phyloP scores from a whole-genome alignment of 169 alveolate species.

The Eimeria acervulina region DNA sequence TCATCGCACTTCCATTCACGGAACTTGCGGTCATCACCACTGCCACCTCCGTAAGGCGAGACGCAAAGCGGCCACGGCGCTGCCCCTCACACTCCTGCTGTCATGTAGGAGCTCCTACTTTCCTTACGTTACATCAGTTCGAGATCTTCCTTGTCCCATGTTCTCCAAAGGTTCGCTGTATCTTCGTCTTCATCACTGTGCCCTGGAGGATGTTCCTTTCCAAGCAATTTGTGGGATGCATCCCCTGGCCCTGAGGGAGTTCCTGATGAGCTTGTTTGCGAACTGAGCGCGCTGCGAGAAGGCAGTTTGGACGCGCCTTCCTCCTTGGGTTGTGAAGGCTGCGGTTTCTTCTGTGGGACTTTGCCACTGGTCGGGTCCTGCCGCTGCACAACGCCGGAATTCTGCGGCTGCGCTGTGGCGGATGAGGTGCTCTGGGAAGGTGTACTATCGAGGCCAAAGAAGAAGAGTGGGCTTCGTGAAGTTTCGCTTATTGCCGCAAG shows the following conservation, averaged over 20 bases:
- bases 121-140: neutral
- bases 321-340: neutral
- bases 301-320: neutral
- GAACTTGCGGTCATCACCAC: neutral
- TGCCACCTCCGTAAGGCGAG: neutral
- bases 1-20: neutral
- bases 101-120: neutral
- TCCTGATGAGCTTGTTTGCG: neutral
- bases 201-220: neutral
- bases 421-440: neutral
- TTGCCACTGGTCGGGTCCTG: neutral
- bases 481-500: conserved; percentile 11
- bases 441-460: conserved; percentile 4
- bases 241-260: neutral
- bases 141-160: neutral
- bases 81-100: neutral
- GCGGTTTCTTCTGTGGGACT: neutral
- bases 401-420: neutral
- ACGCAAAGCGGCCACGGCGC: neutral
- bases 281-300: neutral
- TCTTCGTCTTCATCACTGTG: neutral
- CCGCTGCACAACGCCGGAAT: neutral
- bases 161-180: neutral
- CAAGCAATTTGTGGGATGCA: neutral
- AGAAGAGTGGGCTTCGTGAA: neutral